Evolutionary conservation across 306 rosid species (phyloP), one percentile per base, ranked within the genome.

Genomic region (Prinsepia uniflora): DNA sequence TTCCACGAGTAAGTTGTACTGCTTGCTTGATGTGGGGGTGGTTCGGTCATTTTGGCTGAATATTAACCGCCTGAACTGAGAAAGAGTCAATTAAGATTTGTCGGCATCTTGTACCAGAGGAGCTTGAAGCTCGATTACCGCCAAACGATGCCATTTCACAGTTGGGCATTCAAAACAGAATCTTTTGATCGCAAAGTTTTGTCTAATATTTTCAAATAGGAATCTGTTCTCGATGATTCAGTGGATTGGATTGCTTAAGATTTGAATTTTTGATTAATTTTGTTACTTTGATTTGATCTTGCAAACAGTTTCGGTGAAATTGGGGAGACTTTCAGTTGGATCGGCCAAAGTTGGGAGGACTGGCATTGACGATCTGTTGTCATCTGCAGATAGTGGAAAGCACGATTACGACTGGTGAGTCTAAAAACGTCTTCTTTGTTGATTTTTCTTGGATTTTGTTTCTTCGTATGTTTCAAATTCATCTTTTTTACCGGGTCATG

Each of bases 281-380:
- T 7, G 15, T 30, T 46, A 4, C 12, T 24, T 4, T 56, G 34
- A 61, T 62, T 39, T 61, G 49, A 40, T 49, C 48, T 45, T 39
- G 39, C 36, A n/a, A 39, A 11, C 62, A 88, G 97, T 85, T 75
- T 79, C 92, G 10, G 94, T 84, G 86, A 94, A 84, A 80, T 53
- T 94, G 84, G 95, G 98, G 80, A 90, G 96, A 70, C 83, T 94
- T 40, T 89, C 98, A n/a, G 83, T 89, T 79, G 97, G 97, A 83
- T 78, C 87, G 43, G 86, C 90, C 48, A 89, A 89, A 68, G 71
- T 80, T 6, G 80, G 77, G 4, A 84, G 83, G 76, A 86, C 70
- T 71, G 97, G 95, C 64, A 89, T 89, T 69, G 97, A 90, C 48
- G 98, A 94, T 86, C 84, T 90, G 66, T 43, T 94, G 65, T 83